A percentile compares a stretch with the other conserved stretches of the same genome.
These are phyloP conservation scores for Apiospora sp. DNA, from an alignment of 2,329 filamentous ascomycete genomes.

Conservation along the genomic window DNA sequence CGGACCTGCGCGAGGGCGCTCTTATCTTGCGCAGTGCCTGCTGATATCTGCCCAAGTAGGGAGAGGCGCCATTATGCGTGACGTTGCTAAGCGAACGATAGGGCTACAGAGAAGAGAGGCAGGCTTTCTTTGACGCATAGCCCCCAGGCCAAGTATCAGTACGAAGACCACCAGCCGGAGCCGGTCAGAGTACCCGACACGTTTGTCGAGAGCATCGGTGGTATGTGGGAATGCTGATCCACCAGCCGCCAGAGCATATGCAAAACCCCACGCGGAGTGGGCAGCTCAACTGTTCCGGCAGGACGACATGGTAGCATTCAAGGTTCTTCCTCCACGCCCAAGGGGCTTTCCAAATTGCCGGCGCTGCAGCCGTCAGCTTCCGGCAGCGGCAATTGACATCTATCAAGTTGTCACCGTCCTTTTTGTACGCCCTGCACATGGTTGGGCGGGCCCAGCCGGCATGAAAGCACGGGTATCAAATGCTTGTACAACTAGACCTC, in stretches of 20 bases:
- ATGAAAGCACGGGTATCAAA: not conserved
- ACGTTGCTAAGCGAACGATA: not conserved
- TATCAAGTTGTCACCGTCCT: not conserved
- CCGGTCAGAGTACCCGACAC: slow-evolving; percentile 2
- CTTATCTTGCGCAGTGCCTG: not conserved
- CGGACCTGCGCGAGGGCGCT: not conserved
- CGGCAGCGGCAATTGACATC: not conserved
- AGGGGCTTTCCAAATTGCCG: not conserved
- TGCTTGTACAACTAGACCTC: not conserved
- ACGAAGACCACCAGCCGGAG: not conserved
- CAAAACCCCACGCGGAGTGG: not conserved
- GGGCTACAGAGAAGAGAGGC: not conserved
- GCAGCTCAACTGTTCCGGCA: not conserved
- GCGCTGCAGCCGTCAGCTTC: not conserved
- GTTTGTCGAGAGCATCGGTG: not conserved
- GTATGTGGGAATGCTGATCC: not conserved
- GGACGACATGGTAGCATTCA: not conserved
- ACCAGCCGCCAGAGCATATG: not conserved
- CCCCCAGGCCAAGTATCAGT: not conserved
- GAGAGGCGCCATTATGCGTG: not conserved
- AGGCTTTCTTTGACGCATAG: not conserved
- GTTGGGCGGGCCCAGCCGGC: not conserved
- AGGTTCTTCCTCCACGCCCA: not conserved
- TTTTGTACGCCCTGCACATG: not conserved
- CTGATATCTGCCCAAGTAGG: not conserved